Evolutionary conservation across 2,329 filamentous ascomycete genomes (phyloP).

Genomic region (Neoarthrinium moseri): DNA sequence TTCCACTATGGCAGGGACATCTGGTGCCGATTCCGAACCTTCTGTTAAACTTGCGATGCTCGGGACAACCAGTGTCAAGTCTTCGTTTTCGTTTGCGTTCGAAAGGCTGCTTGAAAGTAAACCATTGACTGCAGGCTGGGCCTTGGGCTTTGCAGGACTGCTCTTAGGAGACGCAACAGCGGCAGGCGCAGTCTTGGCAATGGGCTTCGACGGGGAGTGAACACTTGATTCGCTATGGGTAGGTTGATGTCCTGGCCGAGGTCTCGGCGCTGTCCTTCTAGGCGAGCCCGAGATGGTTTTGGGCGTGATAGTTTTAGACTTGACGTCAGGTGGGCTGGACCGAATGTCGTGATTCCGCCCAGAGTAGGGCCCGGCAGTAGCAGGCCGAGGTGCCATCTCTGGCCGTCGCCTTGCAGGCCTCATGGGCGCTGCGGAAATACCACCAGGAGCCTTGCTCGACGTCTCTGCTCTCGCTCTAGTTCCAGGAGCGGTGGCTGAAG

Average conservation of each 20-base stretch:
- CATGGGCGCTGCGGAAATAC: conserved; percentile 64
- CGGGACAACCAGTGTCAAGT: conserved; percentile 53
- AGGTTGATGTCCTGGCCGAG: conserved; percentile 45
- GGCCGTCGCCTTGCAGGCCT: conserved; percentile 58
- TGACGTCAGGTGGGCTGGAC: conserved; percentile 45
- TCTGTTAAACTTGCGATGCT: conserved; percentile 36
- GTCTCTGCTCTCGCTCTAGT: conserved; percentile 41
- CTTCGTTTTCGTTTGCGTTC: conserved; percentile 41
- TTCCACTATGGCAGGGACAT: conserved; percentile 36
- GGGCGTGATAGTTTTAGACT: conserved; percentile 46
- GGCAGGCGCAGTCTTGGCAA: conserved; percentile 27
- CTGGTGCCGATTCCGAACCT: conserved; percentile 23
- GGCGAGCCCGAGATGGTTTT: conserved; percentile 54
- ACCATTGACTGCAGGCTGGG: conserved; percentile 17
- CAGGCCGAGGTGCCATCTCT: conserved; percentile 57
- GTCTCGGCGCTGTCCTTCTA: conserved; percentile 45
- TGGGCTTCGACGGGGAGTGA: conserved; percentile 39
- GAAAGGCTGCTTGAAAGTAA: conserved; percentile 39
- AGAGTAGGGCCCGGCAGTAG: conserved; percentile 66
- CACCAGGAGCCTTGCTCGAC: conserved; percentile 47
- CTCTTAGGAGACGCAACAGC: conserved; percentile 17
- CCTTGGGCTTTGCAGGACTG: conserved; percentile 40
- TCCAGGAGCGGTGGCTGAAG: conserved; percentile 32
- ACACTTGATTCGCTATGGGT: conserved; percentile 52
- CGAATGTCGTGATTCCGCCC: conserved; percentile 52